Base-by-base conservation (phyloP, 2,329 filamentous ascomycete species). In the Pseudodiploospora longispora region DNA sequence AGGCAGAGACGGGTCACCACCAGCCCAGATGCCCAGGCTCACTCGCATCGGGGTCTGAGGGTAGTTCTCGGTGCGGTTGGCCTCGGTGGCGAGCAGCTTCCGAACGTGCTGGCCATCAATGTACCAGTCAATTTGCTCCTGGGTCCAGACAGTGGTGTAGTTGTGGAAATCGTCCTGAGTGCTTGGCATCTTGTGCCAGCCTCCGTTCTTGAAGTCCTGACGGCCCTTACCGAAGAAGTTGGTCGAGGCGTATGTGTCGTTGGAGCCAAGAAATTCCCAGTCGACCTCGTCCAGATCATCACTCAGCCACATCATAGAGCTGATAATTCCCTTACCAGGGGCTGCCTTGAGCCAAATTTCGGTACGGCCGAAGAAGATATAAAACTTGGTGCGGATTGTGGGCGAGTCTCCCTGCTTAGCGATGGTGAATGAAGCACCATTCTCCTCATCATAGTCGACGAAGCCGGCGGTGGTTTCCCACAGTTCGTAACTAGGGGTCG, bases 201-300 rank as follows among this genome's bases (percentile, higher is more conserved):
- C 70, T 50, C 76, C 84, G 50, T 84, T 81, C 55, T 78, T 72
- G 65, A 71, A 59, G 70, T 85, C 61, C 65, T 79, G 68, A 68
- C 65, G 70, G 40, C 85, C 86, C 69, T 90, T 88, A 61, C 85
- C 83, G 55, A 85, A 91, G 66, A 83, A 91, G 69, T 91, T 90
- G 53, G 78, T 83, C 54, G 85, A 74, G 6, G 78, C 83, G 31
- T 73, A 65, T 10, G 71, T 77, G 44, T 68, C 64, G 57, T 87
- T 82, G 45, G 74, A 74, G 38, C 87, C 87, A 47, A 88, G 74
- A 58, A 87, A 85, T 59, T 93, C 87, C 78, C 87, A 91, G 59
- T 95, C 89, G 35, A 95, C 82, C 65, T 95, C 87, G 60, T 95
- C 89, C 10, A 91, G 74, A 55, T 89, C 83, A 54, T 93, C 84